Evolutionary conservation across 108 stramenopile species (phyloP), one percentile per base, ranked within the genome.

Genomic region (Nitzschia putrida): DNA sequence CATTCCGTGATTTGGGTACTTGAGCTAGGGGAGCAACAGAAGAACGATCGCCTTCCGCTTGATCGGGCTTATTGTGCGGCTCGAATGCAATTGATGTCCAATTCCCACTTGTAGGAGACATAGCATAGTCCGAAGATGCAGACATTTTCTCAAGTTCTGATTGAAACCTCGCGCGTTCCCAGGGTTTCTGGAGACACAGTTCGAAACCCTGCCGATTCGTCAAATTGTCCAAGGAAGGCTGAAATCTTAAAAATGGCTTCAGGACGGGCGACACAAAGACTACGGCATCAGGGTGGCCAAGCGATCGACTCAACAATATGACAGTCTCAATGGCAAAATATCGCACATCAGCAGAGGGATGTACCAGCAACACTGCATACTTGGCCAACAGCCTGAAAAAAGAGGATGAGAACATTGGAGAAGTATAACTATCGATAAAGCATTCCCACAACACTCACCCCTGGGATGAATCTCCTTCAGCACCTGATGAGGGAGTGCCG

Each of bases 281-380:
- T 68, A 81, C 79, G 25, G 66, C 53, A 60, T 96, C 95, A 7
- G 80, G 85, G 29, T 61, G 73, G 26, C 89, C 91, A 38, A 96
- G 70, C 39, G 69, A 49, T 55, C 76, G 57, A 65, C 76, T 85
- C 51, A 83, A 66, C 14, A 77, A 60, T 37, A 72, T 68, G 23
- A 94, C 64, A 10, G 86, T 79, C 11, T 53, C 22, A 18, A 85
- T 74, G 20, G 80, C 76, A 52, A 63, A 64, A 50, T 22, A 51
- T 8, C 91, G 81, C 22, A 96, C 76, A 42, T 78, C 64, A 34
- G 57, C 53, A 37, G 82, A 82, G 18, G 91, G 88, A 61, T 92
- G 89, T 3, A 96, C 61, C 44, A 96, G 78, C 0, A 96, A 78
- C 20, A 83, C 57, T 8, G 74, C 82, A 74, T 89, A 93, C 53